Evolutionary conservation across 495 filamentous ascomycete species (phyloP), one percentile per base, ranked within the genome.

Genomic region (Geoglossum glabrum): DNA sequence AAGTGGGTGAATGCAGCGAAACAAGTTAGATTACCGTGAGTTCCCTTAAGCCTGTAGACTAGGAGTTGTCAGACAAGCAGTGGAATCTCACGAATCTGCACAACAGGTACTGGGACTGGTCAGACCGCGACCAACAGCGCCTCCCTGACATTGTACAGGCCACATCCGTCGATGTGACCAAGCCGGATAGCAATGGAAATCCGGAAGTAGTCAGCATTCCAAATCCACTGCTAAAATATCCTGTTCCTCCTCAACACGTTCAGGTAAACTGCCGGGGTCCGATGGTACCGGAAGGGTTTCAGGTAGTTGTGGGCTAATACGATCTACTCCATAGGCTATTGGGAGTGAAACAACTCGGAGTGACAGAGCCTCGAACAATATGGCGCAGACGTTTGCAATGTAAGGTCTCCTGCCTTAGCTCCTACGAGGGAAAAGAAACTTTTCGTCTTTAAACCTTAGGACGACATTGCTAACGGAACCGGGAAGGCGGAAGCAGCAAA

Each of bases 91-190:
- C 40, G 23, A 1, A 13, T 2, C 40, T 45, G 3, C n/a, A 45
- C 17, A 45, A 45, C 21, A 58, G 56, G 40, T 58, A 58, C 56
- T 58, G 56, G 56, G 56, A 58, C 36, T 58, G 56, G 56, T 45
- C 56, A 1, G 40, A 46, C 19, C n/a, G 4, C 21, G 31, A 26
- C 7, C 36, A 58, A 33, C 47, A 45, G 17, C 4, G 8, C 56
- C 56, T 58, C 25, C 56, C 56, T 5, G 13, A 2, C 19, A 17
- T 58, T 49, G n/a, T 46, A 11, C 28, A 45, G 36, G 4, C 3
- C 5, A 11, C 46, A 17, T 30, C 56, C 13, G 52, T 58, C 56
- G 1, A 8, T 4, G 56, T 58, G 5, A 47, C 43, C 31, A 55
- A 15, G 9, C 56, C 56, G 6, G 56, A 43, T 15, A 1, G 19